These are phyloP conservation scores for Cudoniella acicularis DNA, from an alignment of 495 filamentous ascomycete species.

Conservation along the genomic window DNA sequence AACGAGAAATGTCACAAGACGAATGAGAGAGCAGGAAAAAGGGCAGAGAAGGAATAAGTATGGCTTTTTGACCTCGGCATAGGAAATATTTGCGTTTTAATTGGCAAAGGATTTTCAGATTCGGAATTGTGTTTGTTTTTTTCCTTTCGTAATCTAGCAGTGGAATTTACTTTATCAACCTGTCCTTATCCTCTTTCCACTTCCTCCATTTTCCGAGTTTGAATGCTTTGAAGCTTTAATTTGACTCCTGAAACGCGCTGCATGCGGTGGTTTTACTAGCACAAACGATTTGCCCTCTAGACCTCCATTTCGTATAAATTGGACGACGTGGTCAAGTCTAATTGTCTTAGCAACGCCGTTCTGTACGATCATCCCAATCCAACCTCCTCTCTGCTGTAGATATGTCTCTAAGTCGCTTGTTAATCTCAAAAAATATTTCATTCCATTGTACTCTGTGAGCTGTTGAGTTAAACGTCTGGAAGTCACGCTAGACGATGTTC, in stretches of 20 bases:
- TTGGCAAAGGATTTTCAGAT: no score
- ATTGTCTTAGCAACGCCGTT: not conserved
- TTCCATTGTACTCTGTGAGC: not conserved
- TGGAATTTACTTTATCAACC: no score
- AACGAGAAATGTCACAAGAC: no score
- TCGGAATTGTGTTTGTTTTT: no score
- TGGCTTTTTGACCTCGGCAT: no score
- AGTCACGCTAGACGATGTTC: no score
- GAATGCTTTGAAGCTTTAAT: not conserved
- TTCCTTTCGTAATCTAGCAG: no score
- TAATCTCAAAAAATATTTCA: not conserved
- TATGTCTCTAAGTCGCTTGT: not conserved
- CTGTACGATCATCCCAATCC: not conserved
- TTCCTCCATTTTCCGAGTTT: not conserved
- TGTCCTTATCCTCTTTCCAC: no score
- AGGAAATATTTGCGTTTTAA: no score
- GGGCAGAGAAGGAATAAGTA: no score
- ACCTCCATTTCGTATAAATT: not conserved
- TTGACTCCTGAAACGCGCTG: not conserved
- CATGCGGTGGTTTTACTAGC: not conserved
- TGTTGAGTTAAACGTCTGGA: not conserved
- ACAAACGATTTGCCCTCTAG: not conserved
- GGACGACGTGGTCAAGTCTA: not conserved
- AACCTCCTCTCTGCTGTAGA: not conserved
- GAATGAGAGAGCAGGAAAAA: no score